These are phyloP conservation scores for Ustilago bromivora DNA, from an alignment of 1,284 basidiomycete genomes.

Conservation along the genomic window DNA sequence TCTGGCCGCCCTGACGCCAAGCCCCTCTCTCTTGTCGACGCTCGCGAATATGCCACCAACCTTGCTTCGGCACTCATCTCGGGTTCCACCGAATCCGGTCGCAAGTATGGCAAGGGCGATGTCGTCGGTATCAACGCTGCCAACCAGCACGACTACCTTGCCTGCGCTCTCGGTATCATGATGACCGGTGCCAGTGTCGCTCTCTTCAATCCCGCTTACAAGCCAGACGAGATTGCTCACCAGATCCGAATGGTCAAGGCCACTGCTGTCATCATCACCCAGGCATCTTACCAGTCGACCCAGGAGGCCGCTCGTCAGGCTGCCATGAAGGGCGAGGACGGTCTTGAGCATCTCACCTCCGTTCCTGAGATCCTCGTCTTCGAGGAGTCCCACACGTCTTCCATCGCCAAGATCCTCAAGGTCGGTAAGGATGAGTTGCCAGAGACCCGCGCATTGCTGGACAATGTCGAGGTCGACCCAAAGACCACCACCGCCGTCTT, in stretches of 20 bases:
- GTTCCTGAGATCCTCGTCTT: conserved; percentile 55
- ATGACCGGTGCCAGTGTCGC: conserved; percentile 62
- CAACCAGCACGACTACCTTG: conserved; percentile 66
- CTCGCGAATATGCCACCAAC: conserved; percentile 52
- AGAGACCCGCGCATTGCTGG: conserved; percentile 34
- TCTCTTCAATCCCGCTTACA: conserved; percentile 68
- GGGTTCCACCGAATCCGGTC: conserved; percentile 35
- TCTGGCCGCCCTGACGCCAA: conserved; percentile 41
- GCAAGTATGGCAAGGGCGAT: conserved; percentile 57
- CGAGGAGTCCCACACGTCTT: conserved; percentile 55
- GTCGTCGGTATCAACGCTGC: conserved; percentile 58
- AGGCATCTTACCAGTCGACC: conserved; percentile 32
- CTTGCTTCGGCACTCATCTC: conserved; percentile 56
- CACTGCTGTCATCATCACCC: conserved; percentile 53
- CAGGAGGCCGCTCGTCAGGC: conserved; percentile 47
- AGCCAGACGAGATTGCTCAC: conserved; percentile 57
- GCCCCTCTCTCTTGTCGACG: conserved; percentile 53
- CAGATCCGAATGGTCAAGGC: conserved; percentile 61
- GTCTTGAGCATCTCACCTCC: conserved; percentile 27
- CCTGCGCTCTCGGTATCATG: conserved; percentile 60
- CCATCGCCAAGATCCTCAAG: conserved; percentile 49
- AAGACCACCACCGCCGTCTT: conserved; percentile 55
- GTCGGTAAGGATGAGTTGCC: conserved; percentile 40
- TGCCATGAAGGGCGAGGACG: conserved; percentile 35
- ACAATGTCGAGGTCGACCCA: conserved; percentile 47